Evolutionary conservation across 257 asterid species (phyloP).

Genomic region (Haberlea rhodopensis): DNA sequence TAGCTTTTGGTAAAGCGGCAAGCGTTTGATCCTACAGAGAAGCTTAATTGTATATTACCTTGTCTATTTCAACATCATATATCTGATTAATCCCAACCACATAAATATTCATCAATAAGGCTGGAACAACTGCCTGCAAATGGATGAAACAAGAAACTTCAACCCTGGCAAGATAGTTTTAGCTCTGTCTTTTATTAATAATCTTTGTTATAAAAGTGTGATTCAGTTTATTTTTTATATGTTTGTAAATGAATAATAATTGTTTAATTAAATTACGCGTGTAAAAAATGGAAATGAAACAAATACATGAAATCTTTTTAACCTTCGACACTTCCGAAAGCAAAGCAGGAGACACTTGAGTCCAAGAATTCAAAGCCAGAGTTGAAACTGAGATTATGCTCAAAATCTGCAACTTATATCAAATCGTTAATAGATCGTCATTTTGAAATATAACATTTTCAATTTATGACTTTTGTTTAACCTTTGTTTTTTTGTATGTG

Average conservation of each 20-base stretch:
- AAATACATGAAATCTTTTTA: not conserved
- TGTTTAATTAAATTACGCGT: no score
- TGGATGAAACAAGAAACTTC: not conserved
- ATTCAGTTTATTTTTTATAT: not conserved
- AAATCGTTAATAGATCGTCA: no score
- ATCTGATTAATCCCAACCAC: constrained; percentile 8
- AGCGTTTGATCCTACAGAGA: no score
- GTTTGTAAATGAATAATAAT: no score
- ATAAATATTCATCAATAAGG: constrained; percentile 7
- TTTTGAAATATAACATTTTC: no score
- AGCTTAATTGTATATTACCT: no score
- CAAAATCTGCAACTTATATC: not conserved
- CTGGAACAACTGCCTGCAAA: not conserved
- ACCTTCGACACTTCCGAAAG: not conserved
- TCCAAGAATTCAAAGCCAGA: not conserved
- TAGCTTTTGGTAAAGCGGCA: no score
- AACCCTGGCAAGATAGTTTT: not conserved
- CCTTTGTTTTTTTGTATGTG: no score
- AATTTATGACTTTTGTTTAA: no score
- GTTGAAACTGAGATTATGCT: constrained; percentile 6
- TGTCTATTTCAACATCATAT: constrained; percentile 20
- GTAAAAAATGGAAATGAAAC: no score
- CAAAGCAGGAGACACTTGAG: not conserved
- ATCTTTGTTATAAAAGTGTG: no score
- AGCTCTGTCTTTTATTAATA: no score